Evolutionary conservation across 2,329 filamentous ascomycete genomes (phyloP).

Genomic region (Fusarium udum): DNA sequence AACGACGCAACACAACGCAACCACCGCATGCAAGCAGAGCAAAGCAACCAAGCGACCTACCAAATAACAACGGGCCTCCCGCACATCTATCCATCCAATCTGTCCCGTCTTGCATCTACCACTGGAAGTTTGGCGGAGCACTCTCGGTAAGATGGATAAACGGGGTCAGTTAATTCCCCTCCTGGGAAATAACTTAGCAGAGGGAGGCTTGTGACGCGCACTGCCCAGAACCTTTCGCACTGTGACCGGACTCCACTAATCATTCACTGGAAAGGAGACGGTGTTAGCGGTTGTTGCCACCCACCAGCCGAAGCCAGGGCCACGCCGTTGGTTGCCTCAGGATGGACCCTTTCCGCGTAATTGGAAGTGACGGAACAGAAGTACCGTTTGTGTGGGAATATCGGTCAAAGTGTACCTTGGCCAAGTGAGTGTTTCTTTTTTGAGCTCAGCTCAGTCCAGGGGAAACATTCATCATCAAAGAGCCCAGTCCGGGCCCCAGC

Average conservation of each 20-base stretch:
- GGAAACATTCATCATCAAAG: conserved; percentile 24
- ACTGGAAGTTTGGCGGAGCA: conserved; percentile 39
- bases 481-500: conserved; percentile 21
- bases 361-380: conserved; percentile 1
- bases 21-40: conserved; percentile 1
- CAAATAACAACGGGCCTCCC: conserved; percentile 14
- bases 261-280: conserved; percentile 36
- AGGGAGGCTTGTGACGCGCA: conserved; percentile 26
- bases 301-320: conserved; percentile 29
- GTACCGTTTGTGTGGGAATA: conserved; percentile 24
- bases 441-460: conserved; percentile 16
- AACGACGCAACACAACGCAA: conserved; percentile 16
- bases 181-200: conserved; percentile 21
- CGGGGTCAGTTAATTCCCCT: conserved; percentile 34
- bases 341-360: conserved; percentile 32
- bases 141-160: conserved; percentile 41
- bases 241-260: conserved; percentile 34
- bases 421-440: conserved; percentile 11
- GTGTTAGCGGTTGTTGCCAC: conserved; percentile 41
- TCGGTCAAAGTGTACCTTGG: conserved; percentile 35
- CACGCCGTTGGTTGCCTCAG: conserved; percentile 43
- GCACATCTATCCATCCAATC: conserved; percentile 12
- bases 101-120: not conserved
- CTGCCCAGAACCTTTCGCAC: conserved; percentile 14
- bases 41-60: not conserved